These are phyloP conservation scores for Cercospora sojina DNA, from an alignment of 2,329 filamentous ascomycete species.

Conservation along the genomic window DNA sequence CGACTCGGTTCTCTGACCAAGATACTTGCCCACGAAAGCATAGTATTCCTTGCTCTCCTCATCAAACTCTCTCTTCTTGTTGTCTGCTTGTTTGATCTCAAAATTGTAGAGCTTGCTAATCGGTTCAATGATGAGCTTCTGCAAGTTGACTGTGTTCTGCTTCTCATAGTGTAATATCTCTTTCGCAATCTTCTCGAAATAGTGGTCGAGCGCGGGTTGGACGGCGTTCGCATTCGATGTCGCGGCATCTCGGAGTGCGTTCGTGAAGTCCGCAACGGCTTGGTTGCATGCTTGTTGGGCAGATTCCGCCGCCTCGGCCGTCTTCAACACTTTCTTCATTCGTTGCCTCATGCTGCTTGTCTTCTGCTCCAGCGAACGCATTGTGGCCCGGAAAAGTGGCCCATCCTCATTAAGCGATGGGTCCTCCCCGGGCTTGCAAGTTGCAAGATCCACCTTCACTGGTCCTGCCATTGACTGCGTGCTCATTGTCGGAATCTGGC, in stretches of 20 bases:
- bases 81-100: conserved; percentile 96
- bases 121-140: conserved; percentile 92
- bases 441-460: conserved; percentile 84
- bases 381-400: conserved; percentile 90
- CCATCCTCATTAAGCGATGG: conserved; percentile 85
- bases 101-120: conserved; percentile 86
- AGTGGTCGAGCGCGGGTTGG: conserved; percentile 94
- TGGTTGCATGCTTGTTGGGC: conserved; percentile 84
- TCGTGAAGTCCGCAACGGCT: conserved; percentile 76
- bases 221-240: conserved; percentile 92
- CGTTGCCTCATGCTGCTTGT: conserved; percentile 89
- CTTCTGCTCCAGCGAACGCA: conserved; percentile 94
- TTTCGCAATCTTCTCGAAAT: conserved; percentile 93
- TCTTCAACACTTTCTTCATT: conserved; percentile 95
- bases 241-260: conserved; percentile 81
- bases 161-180: conserved; percentile 87
- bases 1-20: conserved; percentile 94
- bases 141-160: conserved; percentile 78
- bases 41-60: conserved; percentile 99
- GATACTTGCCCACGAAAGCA: conserved; percentile 87
- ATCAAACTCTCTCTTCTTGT: conserved; percentile 96
- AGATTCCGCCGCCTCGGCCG: conserved; percentile 81
- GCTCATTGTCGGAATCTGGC: conserved; percentile 43
- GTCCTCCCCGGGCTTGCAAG: conserved; percentile 81
- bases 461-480: conserved; percentile 39